phyloP scores from a whole-genome alignment of 192 early-diverging fungal genomes.

The Linnemannia hyalina region DNA sequence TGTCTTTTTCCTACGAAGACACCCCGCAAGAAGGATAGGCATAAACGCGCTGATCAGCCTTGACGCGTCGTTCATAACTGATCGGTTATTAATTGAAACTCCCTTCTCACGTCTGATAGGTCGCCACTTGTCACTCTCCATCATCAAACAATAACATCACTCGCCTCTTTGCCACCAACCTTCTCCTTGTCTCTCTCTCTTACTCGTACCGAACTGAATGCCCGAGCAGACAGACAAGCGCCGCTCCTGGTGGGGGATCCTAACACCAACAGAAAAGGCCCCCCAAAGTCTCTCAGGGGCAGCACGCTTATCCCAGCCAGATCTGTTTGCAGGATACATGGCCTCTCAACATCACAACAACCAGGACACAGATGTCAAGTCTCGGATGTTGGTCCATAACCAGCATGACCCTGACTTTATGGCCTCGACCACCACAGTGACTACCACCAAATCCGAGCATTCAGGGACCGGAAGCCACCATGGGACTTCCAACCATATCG shows the following conservation, averaged over 20 bases:
- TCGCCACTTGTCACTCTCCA: background rate
- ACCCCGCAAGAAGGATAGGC: no score
- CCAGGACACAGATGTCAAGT: conserved; percentile 20
- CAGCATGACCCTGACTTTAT: conserved; percentile 9
- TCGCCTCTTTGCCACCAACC: background rate
- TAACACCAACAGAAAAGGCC: conserved; percentile 15
- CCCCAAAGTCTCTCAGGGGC: background rate
- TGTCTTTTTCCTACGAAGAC: no score
- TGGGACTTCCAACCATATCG: background rate
- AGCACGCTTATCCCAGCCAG: conserved; percentile 28
- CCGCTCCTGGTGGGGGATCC: conserved; percentile 53
- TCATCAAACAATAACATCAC: background rate
- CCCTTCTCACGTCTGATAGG: background rate
- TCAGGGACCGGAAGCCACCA: background rate
- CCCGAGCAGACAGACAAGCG: conserved; percentile 53
- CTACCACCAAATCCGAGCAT: background rate
- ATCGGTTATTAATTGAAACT: background rate
- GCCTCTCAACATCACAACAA: no score
- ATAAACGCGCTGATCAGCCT: no score
- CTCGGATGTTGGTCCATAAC: conserved; percentile 11
- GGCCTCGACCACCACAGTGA: background rate
- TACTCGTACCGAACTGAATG: conserved; percentile 8
- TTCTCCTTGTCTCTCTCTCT: background rate
- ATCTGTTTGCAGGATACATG: conserved; percentile 10
- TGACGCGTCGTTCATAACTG: no score